Conservation (phyloP, 1,284 basidiomycete species). For the Pholiota adiposa region DNA sequence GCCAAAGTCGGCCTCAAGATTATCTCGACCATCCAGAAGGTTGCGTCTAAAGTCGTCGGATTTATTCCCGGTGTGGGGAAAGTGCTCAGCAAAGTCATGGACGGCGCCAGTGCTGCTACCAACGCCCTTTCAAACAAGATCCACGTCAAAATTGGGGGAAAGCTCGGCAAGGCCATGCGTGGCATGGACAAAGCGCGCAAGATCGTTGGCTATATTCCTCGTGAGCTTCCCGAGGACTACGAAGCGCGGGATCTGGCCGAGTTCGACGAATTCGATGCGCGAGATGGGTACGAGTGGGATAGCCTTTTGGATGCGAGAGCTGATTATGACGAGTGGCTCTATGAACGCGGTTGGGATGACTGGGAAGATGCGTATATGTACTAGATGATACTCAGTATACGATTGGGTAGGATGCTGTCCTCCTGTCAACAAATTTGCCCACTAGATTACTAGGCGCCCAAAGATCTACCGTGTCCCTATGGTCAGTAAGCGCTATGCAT, state of each 20-base stretch:
- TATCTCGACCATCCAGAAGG: conserved; percentile 5
- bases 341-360: neutral
- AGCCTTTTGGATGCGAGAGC: neutral
- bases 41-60: conserved; percentile 10
- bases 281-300: neutral
- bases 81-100: neutral
- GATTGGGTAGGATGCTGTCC: neutral
- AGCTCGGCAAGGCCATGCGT: neutral
- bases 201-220: neutral
- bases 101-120: neutral
- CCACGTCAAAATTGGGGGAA: neutral
- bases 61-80: conserved; percentile 18
- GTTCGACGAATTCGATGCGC: neutral
- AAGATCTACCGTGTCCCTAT: no score
- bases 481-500: no score
- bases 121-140: neutral
- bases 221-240: neutral
- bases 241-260: neutral
- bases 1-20: conserved; percentile 20
- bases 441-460: no score
- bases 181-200: conserved; percentile 2
- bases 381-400: neutral
- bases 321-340: neutral
- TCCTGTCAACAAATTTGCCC: no score
- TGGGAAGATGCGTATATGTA: neutral